A percentile compares a stretch with the other conserved stretches of the same genome.
phyloP scores from a whole-genome alignment of 441 rosid genomes.

The Codiaeum variegatum region DNA sequence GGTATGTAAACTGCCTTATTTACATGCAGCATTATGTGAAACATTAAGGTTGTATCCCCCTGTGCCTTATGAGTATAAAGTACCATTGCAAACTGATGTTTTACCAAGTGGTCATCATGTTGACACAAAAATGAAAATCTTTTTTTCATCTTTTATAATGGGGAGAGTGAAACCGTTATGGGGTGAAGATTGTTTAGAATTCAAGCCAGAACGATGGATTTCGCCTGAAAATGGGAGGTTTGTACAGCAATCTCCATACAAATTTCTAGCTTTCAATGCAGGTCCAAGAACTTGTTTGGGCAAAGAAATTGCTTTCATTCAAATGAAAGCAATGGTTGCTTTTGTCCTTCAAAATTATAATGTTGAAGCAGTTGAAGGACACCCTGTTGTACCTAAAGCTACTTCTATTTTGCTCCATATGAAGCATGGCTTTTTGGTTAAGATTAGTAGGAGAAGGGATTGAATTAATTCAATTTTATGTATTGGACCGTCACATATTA shows the following conservation, averaged over 20 bases:
- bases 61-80: background rate
- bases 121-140: background rate
- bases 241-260: background rate
- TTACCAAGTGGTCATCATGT: slow-evolving; percentile 23
- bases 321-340: slow-evolving; percentile 6
- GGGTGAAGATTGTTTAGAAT: slow-evolving; percentile 14
- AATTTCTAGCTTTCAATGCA: slow-evolving; percentile 12
- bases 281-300: slow-evolving; percentile 18
- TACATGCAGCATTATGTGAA: slow-evolving; percentile 21
- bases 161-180: slow-evolving; percentile 5
- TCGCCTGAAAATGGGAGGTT: background rate
- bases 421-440: slow-evolving; percentile 17
- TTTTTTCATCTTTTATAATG: background rate
- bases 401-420: slow-evolving; percentile 10
- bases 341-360: background rate
- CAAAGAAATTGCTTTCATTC: slow-evolving; percentile 6
- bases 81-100: slow-evolving; percentile 1
- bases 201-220: slow-evolving; percentile 18
- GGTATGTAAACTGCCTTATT: background rate
- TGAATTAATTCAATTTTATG: background rate
- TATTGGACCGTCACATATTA: no score
- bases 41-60: slow-evolving; percentile 23
- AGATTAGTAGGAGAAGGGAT: slow-evolving; percentile 5
- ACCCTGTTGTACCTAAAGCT: background rate
- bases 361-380: background rate